Percentiles rank a stretch among this genome's conserved stretches.
These are phyloP conservation scores for Blastomyces gilchristii DNA, from an alignment of 2,329 filamentous ascomycete species.

Conservation along the genomic window DNA sequence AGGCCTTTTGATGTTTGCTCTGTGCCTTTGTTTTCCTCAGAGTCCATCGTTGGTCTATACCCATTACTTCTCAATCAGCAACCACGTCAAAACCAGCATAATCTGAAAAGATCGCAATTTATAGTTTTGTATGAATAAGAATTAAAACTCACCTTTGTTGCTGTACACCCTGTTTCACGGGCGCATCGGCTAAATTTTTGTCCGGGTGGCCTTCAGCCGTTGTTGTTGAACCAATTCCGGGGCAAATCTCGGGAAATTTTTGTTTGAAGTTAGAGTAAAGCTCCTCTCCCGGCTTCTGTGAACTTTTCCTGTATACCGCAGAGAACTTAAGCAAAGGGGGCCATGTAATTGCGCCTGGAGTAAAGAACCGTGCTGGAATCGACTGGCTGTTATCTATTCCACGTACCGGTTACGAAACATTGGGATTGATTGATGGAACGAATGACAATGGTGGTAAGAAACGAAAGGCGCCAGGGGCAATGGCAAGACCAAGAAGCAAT, in stretches of 20 bases:
- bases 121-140: background rate
- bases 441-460: slow-evolving; percentile 9
- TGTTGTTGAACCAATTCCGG: slow-evolving; percentile 26
- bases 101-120: background rate
- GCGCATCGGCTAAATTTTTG: slow-evolving; percentile 8
- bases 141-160: slow-evolving; percentile 1
- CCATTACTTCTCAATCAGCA: slow-evolving; percentile 7
- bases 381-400: background rate
- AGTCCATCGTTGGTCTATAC: slow-evolving; percentile 36
- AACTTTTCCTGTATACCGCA: slow-evolving; percentile 50
- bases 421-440: slow-evolving; percentile 13
- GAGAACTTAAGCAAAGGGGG: slow-evolving; percentile 1
- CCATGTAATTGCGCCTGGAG: slow-evolving; percentile 3
- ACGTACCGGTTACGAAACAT: slow-evolving; percentile 44
- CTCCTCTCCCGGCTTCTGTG: slow-evolving; percentile 77
- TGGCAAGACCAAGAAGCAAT: background rate
- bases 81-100: background rate
- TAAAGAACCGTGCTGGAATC: background rate
- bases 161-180: background rate
- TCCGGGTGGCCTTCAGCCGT: background rate
- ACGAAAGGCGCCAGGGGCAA: slow-evolving; percentile 10
- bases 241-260: slow-evolving; percentile 64
- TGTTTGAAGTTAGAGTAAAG: slow-evolving; percentile 75
- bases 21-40: slow-evolving; percentile 54
- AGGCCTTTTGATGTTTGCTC: slow-evolving; percentile 73